Conservation (phyloP, 208 protist species). For the Leishmania gerbilli region DNA sequence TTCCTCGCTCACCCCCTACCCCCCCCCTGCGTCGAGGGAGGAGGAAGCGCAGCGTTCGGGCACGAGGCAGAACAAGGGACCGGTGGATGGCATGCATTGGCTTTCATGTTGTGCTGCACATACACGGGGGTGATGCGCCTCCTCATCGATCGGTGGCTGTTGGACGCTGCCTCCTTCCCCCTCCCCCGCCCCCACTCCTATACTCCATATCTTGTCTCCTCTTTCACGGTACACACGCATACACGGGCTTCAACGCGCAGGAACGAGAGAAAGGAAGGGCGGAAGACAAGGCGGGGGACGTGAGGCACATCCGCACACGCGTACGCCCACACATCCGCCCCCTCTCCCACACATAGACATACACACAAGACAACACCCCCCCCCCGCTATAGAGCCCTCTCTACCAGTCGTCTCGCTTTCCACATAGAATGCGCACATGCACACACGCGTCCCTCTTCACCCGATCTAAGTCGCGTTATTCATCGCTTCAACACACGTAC, state of each 20-base stretch:
- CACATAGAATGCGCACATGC: not conserved
- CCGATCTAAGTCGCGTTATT: not conserved
- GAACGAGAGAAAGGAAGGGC: not conserved
- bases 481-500: not conserved
- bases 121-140: not conserved
- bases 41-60: not conserved
- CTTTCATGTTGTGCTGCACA: not conserved
- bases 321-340: too few species aligned
- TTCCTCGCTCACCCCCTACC: not conserved
- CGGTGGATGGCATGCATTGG: not conserved
- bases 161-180: not conserved
- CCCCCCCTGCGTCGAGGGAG: not conserved
- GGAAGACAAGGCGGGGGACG: not conserved
- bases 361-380: not conserved
- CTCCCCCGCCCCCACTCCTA: not conserved
- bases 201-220: not conserved
- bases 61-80: not conserved
- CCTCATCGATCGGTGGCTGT: not conserved
- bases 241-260: not conserved
- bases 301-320: not conserved
- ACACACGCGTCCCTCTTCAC: not conserved
- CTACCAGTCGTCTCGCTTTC: not conserved
- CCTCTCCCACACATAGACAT: not conserved
- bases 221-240: not conserved
- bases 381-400: not conserved